A percentile compares a stretch with the other conserved stretches of the same genome.
These are phyloP conservation scores for Aphanomyces invadans DNA, from an alignment of 352 stramenopile genomes.

Conservation along the genomic window DNA sequence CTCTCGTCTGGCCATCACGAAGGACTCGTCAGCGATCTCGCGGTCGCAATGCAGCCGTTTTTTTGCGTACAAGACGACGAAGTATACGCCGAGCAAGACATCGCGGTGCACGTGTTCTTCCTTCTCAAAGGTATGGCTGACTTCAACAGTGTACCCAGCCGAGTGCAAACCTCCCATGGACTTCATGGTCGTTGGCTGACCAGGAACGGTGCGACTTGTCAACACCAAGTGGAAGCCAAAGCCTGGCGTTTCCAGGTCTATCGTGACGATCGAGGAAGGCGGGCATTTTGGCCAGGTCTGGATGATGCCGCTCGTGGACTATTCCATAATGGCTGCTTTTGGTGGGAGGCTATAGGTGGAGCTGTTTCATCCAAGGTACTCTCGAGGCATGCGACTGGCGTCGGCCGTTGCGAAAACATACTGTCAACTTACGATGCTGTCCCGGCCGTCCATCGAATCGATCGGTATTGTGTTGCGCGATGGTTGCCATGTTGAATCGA, in stretches of 20 bases:
- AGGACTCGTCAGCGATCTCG: slow-evolving; percentile 74
- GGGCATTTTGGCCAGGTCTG: slow-evolving; percentile 72
- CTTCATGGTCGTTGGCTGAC: neutral
- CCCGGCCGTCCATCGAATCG: slow-evolving; percentile 52
- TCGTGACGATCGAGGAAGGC: slow-evolving; percentile 39
- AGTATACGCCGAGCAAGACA: slow-evolving; percentile 73
- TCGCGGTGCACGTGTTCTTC: slow-evolving; percentile 78
- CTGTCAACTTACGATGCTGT: slow-evolving; percentile 69
- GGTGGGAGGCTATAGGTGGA: slow-evolving; percentile 26
- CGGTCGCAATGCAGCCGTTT: slow-evolving; percentile 70
- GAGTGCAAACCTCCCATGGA: neutral
- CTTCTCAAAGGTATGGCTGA: slow-evolving; percentile 43
- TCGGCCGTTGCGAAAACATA: slow-evolving; percentile 71
- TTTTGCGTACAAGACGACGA: slow-evolving; percentile 67
- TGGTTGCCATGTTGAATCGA: neutral
- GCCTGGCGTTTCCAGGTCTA: slow-evolving; percentile 29
- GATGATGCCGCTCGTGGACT: neutral
- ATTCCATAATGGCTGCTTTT: slow-evolving; percentile 1
- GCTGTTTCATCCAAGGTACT: slow-evolving; percentile 66
- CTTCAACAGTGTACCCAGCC: neutral
- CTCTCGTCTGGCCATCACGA: slow-evolving; percentile 58
- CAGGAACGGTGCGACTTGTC: slow-evolving; percentile 45
- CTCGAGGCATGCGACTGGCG: slow-evolving; percentile 71
- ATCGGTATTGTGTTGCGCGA: slow-evolving; percentile 42
- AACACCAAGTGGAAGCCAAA: slow-evolving; percentile 38